Base-by-base conservation (phyloP, 441 rosid species). In the Jatropha multifida region DNA sequence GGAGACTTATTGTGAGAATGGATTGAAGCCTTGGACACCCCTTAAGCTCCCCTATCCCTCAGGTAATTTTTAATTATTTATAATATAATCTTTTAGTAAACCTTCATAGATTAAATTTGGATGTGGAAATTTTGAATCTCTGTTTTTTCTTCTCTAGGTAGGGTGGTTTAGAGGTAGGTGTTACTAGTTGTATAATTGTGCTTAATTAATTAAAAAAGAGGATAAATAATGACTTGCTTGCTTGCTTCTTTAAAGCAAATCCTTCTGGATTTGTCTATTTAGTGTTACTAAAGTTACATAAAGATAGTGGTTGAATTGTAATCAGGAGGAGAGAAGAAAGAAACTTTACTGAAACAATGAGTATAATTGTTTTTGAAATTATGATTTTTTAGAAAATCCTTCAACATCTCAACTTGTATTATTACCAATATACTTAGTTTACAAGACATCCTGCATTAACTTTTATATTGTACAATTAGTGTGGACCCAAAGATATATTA, bases 1-100 rank as follows among this genome's bases (percentile, higher is more conserved):
- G 93, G 99, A 93, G 88, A 88, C 92, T 1, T 94, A 93, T 69
- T 93, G 99, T 84, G 88, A 88, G 56, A 81, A 85, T 76, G 99
- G 99, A 9, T 79, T 95, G 81, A 86, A 68, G 78, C 99, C 99
- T 26, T 95, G 99, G 99, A 83, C 88, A 3, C 65, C 85, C 51
- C 65, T 72, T 27, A 95, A 95, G 84, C 87, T 88, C 46, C 98
- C 94, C 8, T 92, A 91, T 74, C 83, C 92, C 44, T 86, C 98
- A 84, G 99, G 99, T 93, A 84, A 71, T 38, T 27, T 27, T 4
- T 51, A 51, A 51, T 51, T 51, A 9, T 3, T 9, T n/a, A 54
- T 1, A 6, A 4, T 46, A 3, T 0, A 5, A n/a, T 3, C 42
- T 44, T 46, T 60, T 26, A 51, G 10, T 44, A 42, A 42, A 4